Base-by-base conservation (phyloP, 331 rosid species). In the Quercus lobata region DNA sequence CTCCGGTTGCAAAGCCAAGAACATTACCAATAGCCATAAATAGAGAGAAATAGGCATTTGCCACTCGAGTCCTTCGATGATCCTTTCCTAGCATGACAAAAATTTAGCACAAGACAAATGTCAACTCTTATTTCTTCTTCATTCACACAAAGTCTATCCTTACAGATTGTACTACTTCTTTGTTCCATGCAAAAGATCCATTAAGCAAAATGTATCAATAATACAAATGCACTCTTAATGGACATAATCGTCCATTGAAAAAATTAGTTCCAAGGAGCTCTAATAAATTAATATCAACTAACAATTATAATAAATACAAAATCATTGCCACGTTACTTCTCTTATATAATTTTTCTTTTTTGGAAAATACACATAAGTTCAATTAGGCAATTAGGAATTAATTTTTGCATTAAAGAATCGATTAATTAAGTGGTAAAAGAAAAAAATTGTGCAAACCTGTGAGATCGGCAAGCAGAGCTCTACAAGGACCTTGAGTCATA, bases 381-480 rank as follows among this genome's bases (percentile, higher is more conserved):
- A 41, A 12, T 49, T 49, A 49, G 54, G 54, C 15, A 84, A 63
- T 61, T 32, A 35, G 32, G 57, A 71, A 46, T 79, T 54, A 6
- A 34, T 19, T 68, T 34, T 34, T 11, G 27, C 52, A 68, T 1
- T 34, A 46, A 66, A 66, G 72, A 66, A 8, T 34, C 72, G 15
- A 25, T 65, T 32, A 82, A 81, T 76, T 22, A 12, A 84, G 81
- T 29, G n/a, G 56, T 44, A 14, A 52, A 35, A n/a, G 4, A 8
- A 41, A 10, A 14, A 58, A 2, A 49, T 74, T 73, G 71, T 35
- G 21, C 34, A 35, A 82, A 93, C 97, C 97, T 16, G 97, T 96
- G 80, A 92, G 97, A 93, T 93, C 98, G 69, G 88, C 98, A 7
- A 96, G 97, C 83, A 91, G 84, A 44, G 99, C 97, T 89, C 97